Evolutionary conservation across 2,329 filamentous ascomycete species (phyloP), one percentile per base, ranked within the genome.

Genomic region (Fusarium fujikuroi): DNA sequence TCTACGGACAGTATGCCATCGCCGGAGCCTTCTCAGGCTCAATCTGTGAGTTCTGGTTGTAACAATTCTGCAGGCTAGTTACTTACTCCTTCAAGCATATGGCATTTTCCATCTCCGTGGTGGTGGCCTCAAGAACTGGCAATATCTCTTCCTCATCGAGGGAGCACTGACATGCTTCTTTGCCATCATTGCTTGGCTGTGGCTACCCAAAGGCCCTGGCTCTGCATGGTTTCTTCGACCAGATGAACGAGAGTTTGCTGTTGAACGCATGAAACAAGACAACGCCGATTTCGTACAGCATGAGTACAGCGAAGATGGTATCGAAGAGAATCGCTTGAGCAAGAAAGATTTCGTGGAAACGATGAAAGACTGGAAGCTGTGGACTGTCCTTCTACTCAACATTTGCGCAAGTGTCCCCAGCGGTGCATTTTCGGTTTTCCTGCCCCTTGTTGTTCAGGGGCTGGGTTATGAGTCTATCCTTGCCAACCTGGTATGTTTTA

Each of bases 131-230:
- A 87, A 85, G 34, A 90, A 90, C 18, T 93, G 90, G 90, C 83
- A 89, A 15, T 91, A 89, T 89, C 83, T 92, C 1, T 92, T 92
- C 80, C 90, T 92, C 53, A 88, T 92, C n/a, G 91, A 93, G 77
- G 91, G 91, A 14, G 81, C 84, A 7, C 84, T 80, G 2, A 80
- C 79, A 23, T 78, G 77, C 37, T 60, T 78, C 40, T 66, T 80
- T 43, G 78, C 77, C n/a, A 18, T 75, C 37, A n/a, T 76, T 32
- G 70, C 76, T 32, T 78, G 76, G 76, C 19, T 69, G 37, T 78
- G 76, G 75, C 64, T 78, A 12, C 76, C 76, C 25, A 72, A 46
- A 28, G 75, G 75, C 3, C 76, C 76, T 23, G 76, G 76, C 21
- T 72, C 76, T 23, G 76, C 76, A 5, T 78, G 76, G 76, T 78